Evolutionary conservation across 2,329 filamentous ascomycete species (phyloP), one percentile per base, ranked within the genome.

Genomic region (Cladophialophora chaetospira): DNA sequence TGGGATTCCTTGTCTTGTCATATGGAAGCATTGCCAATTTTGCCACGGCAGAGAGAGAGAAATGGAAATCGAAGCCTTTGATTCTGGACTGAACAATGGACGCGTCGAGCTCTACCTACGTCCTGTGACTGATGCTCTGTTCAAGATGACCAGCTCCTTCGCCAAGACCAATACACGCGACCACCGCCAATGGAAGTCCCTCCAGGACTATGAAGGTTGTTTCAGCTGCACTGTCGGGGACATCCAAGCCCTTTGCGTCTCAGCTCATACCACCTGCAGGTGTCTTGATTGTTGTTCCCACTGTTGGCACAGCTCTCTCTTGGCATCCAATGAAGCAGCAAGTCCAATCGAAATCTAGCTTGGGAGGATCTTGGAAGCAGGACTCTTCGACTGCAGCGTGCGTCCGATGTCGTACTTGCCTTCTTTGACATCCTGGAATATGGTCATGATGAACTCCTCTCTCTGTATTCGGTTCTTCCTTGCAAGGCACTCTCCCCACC

Each of bases 1-100:
- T 99, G 31, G 94, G 94, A 0, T 97, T 97, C 66, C 73, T 97
- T 56, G 91, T 96, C 3, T 89, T 97, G 9, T 91, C 82, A 0
- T 83, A 97, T 82, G 79, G 85, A 60, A 97, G 92, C 67, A 76
- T 95, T 53, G 86, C 88, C 61, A 85, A 83, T 0, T 91, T 88
- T 73, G 84, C 85, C 52, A 74, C 73, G 58, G 78, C 78, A 38
- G 85, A 89, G 67, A 80, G 73, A 66, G 78, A 79, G 48, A 80
- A 79, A 48, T 81, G 84, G 75, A 75, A 76, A 33, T 13, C 19
- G n/a, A 49, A 19, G 28, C 4, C 47, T 42, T 29, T 58, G 51
- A 5, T 46, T 13, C 42, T 63, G 28, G 60, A 55, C 29, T 63
- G 57, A 62, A 40, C n/a, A n/a, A n/a, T n/a, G n/a, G n/a, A 47